Evolutionary conservation across 2,329 filamentous ascomycete species (phyloP).

Genomic region (Coniochaeta ligniaria): DNA sequence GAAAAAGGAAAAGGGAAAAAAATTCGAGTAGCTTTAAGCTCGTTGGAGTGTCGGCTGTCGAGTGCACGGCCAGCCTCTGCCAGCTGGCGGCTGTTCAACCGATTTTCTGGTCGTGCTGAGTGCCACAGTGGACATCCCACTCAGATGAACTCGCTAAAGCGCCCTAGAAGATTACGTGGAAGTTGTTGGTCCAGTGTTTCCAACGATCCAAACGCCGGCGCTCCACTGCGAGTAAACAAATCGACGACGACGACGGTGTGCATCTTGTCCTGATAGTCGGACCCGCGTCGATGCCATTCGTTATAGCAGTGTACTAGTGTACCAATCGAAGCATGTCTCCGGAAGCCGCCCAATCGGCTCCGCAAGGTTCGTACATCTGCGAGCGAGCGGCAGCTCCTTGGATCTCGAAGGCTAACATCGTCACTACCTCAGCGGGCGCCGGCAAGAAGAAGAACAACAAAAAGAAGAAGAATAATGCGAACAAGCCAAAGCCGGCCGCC

Average conservation of each 20-base stretch:
- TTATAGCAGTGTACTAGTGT: background rate
- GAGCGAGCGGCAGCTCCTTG: background rate
- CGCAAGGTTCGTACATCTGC: slow-evolving; percentile 7
- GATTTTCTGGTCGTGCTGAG: background rate
- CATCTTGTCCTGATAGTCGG: background rate
- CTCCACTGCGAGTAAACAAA: background rate
- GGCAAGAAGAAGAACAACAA: slow-evolving; percentile 55
- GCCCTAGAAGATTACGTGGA: background rate
- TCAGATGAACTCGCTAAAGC: background rate
- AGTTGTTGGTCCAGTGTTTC: background rate
- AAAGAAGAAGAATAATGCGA: slow-evolving; percentile 45
- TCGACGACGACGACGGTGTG: background rate
- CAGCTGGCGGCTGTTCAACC: background rate
- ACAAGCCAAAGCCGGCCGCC: slow-evolving; percentile 13
- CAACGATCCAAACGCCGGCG: background rate
- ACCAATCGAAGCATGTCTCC: slow-evolving; percentile 1
- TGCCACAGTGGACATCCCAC: background rate
- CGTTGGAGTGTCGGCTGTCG: background rate
- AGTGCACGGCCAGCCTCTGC: background rate
- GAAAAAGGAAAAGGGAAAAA: slow-evolving; percentile 21
- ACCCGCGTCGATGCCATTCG: slow-evolving; percentile 2
- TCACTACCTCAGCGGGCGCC: slow-evolving; percentile 21
- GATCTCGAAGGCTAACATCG: too few species aligned
- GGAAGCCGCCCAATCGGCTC: slow-evolving; percentile 1
- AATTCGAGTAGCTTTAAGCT: slow-evolving; percentile 4